Base-by-base conservation (phyloP, 306 rosid genomes). In the Glycine latifolia region DNA sequence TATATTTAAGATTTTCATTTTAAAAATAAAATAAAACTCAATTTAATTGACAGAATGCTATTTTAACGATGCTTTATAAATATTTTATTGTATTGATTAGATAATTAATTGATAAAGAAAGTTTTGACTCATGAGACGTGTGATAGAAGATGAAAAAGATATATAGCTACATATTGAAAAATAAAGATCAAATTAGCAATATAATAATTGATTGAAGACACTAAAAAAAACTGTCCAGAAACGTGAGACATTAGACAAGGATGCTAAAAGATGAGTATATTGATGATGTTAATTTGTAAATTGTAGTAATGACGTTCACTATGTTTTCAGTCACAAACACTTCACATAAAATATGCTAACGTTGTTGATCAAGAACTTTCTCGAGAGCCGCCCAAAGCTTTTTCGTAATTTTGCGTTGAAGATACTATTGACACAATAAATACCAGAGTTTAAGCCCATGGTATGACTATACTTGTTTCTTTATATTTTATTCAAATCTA, bases 261-360 rank as follows among this genome's bases (percentile, higher is more conserved):
- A 62, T 62, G 44, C 16, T 7, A 31, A 11, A 62, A 62, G 15
- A 59, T 20, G 66, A 17, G 43, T 61, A 61, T 31, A 41, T 62
- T 7, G 14, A 26, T 26, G 31, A 26, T 26, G 31, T 76, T 67
- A 82, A 95, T 97, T 97, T 89, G 77, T 44, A 54, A 67, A 81
- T 90, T 91, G 56, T 85, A 71, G 67, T 94, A 12, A 39, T 8
- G 41, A 71, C 37, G 16, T 20, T 20, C 20, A 71, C 60, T 3
- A 5, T 71, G 75, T 5, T 62, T 70, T 15, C 7, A 10, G 55
- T 69, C 74, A 33, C 37, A 20, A 35, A 31, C 6, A 7, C 26
- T 81, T 54, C 26, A 8, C 8, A 2, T 49, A 9, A 62, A 75
- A 10, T 75, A 16, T 43, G n/a, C n/a, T n/a, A n/a, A n/a, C n/a